A percentile compares a stretch with the other conserved stretches of the same genome.
Conservation (phyloP, 306 rosid genomes). For the Pachyrhizus erosus region DNA sequence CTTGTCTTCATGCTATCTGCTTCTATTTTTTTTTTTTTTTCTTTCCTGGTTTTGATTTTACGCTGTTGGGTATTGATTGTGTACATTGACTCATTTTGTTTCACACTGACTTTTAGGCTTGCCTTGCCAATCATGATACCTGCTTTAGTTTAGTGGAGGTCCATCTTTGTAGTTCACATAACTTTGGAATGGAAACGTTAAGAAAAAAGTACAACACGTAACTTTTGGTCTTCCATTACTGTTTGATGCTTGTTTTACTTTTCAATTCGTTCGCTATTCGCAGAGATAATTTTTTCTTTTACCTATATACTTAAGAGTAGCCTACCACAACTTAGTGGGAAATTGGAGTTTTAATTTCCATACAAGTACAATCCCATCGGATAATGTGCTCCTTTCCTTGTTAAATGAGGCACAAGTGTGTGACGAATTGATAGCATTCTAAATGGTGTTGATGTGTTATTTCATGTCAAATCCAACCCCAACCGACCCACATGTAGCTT, state of each 20-base stretch:
- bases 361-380: neutral
- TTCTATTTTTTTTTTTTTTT: no score
- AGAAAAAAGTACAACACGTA: neutral
- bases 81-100: slow-evolving; percentile 26
- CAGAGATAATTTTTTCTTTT: slow-evolving; percentile 18
- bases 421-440: neutral
- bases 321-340: neutral
- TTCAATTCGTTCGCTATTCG: slow-evolving; percentile 45
- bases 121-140: slow-evolving; percentile 37
- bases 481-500: neutral
- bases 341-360: neutral
- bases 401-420: neutral
- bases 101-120: slow-evolving; percentile 49
- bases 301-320: slow-evolving; percentile 26
- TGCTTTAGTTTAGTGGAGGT: slow-evolving; percentile 39
- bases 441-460: neutral
- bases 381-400: neutral
- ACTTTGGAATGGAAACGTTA: neutral
- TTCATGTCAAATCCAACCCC: neutral
- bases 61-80: slow-evolving; percentile 23
- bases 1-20: neutral
- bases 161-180: slow-evolving; percentile 15
- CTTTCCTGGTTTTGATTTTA: neutral
- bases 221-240: slow-evolving; percentile 31
- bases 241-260: slow-evolving; percentile 38